Percentiles rank a stretch among this genome's conserved stretches.
Conservation (phyloP, 176 grass and related monocot species). For the Dendrocalamus sinicus region DNA sequence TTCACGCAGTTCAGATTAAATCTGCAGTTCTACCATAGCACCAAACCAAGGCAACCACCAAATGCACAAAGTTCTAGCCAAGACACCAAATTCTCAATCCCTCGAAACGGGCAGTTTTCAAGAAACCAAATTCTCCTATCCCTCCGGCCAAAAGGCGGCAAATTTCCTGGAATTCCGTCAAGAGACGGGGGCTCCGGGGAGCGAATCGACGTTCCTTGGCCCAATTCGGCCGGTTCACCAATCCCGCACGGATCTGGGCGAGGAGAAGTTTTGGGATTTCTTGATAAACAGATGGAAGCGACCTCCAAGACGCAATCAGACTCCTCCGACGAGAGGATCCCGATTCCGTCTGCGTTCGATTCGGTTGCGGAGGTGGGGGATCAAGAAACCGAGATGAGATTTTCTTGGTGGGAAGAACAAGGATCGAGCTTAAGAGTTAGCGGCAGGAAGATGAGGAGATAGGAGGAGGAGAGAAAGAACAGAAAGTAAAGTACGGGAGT, state of each 20-base stretch:
- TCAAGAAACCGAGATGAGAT: background rate
- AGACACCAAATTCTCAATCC: slow-evolving; percentile 39
- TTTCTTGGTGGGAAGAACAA: slow-evolving; percentile 27
- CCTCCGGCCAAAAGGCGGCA: slow-evolving; percentile 22
- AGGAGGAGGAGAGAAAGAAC: background rate
- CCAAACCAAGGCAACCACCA: slow-evolving; percentile 47
- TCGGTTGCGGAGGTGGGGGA: slow-evolving; percentile 28
- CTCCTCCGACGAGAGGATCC: background rate
- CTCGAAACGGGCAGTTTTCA: background rate
- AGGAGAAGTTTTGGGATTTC: slow-evolving; percentile 38
- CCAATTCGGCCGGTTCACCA: slow-evolving; percentile 53
- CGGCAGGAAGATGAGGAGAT: slow-evolving; percentile 16
- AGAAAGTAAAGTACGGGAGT: slow-evolving; percentile 26
- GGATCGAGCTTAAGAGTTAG: slow-evolving; percentile 34
- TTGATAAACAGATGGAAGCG: slow-evolving; percentile 39
- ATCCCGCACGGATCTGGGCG: slow-evolving; percentile 43
- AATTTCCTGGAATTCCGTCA: slow-evolving; percentile 46
- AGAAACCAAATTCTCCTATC: slow-evolving; percentile 2
- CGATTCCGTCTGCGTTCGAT: slow-evolving; percentile 36
- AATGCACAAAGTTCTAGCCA: slow-evolving; percentile 1
- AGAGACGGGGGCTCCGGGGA: background rate
- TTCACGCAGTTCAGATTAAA: slow-evolving; percentile 43
- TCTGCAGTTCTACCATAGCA: slow-evolving; percentile 43
- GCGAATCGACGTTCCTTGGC: slow-evolving; percentile 32
- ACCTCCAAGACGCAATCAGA: slow-evolving; percentile 46